Evolutionary conservation across 2,329 filamentous ascomycete genomes (phyloP), one percentile per base, ranked within the genome.

Genomic region (Pseudogymnoascus sp.): DNA sequence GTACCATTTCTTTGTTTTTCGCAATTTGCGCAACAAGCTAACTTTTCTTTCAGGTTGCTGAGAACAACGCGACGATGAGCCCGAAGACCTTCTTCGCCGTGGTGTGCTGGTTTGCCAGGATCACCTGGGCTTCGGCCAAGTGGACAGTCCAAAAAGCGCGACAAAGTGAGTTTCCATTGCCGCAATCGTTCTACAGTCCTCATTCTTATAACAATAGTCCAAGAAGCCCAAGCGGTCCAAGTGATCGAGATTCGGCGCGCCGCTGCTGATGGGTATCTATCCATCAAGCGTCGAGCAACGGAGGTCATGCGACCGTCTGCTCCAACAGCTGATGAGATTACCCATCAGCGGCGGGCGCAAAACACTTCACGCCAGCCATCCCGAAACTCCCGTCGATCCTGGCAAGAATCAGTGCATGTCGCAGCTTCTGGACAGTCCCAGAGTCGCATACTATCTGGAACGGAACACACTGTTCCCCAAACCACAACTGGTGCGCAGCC

Each of bases 1-100:
- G 47, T 54, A 54, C 26, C 29, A 54, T 54, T 54, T 54, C 47
- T 54, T 54, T 54, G 47, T 54, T 21, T 31, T 15, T 31, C 44
- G n/a, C 10, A 35, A 33, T 33, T 33, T 54, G 29, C 15, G 9
- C 47, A 54, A 54, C 15, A 29, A 54, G 29, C 29, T 54, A 54
- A 54, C 47, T 54, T 54, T 54, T 54, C 29, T 54, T 54, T 54
- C 47, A 54, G 47, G 17, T 33, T 33, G 13, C 24, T 50, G 26
- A 50, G 26, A n/a, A 17, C 29, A 29, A 17, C 47, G 9, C 15
- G 47, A 54, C 29, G 29, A 54, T 54, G 47, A 54, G 17, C 17
- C 47, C 35, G n/a, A 29, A 29, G 26, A 21, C 10, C 47, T 6
- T 54, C 15, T 5, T 33, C 47, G 11, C 47, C 47, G 47, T 29